Evolutionary conservation across 345 rosid species (phyloP).

Genomic region (Melaleuca quinquenervia): DNA sequence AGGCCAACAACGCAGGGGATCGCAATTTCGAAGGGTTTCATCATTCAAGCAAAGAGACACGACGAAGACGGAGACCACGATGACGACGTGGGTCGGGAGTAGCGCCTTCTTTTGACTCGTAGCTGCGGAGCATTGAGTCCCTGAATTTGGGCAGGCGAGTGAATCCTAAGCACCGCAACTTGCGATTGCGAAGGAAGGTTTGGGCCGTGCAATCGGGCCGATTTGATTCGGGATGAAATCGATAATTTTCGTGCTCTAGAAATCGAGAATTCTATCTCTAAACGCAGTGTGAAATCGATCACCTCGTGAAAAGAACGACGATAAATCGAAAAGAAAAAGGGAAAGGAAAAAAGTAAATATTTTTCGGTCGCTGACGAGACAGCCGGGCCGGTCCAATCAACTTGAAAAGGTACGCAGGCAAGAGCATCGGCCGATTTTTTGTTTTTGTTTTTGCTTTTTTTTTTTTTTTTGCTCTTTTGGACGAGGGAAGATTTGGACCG

Average conservation of each 20-base stretch:
- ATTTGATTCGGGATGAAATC: no score
- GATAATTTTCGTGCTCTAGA: no score
- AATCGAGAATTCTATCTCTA: no score
- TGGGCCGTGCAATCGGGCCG: no score
- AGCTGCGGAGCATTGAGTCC: not conserved
- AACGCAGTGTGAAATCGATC: no score
- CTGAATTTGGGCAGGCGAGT: not conserved
- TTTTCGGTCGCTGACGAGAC: not conserved
- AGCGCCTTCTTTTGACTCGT: not conserved
- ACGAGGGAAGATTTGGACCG: not conserved
- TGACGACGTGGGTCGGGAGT: not conserved
- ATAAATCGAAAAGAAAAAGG: not conserved
- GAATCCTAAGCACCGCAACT: not conserved
- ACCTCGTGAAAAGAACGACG: not conserved
- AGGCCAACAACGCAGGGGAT: not conserved
- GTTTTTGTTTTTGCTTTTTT: accelerated
- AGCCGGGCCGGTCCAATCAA: not conserved
- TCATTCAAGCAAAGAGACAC: not conserved
- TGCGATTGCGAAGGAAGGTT: no score
- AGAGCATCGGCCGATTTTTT: not conserved
- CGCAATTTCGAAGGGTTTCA: not conserved
- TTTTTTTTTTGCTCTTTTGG: not conserved
- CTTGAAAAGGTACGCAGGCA: not conserved
- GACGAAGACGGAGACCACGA: not conserved
- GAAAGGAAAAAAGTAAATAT: not conserved